These are phyloP conservation scores for Cladosporium cucumerinum DNA, from an alignment of 2,329 filamentous ascomycete genomes.

Conservation along the genomic window DNA sequence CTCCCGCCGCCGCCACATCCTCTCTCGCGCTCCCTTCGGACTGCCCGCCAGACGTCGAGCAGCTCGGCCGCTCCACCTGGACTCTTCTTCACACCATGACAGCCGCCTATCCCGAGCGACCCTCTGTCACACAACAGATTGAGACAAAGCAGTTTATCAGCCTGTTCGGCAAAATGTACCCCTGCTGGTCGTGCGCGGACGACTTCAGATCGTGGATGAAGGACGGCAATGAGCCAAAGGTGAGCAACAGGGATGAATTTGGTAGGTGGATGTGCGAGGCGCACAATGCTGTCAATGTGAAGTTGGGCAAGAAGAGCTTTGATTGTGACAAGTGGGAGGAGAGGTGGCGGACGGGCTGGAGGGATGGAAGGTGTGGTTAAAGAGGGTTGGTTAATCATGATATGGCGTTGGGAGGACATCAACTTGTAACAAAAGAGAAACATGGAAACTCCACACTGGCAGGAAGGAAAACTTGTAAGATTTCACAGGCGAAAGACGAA, in stretches of 20 bases:
- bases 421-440: not conserved
- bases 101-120: conserved; percentile 73
- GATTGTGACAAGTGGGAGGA: conserved; percentile 91
- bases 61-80: conserved; percentile 84
- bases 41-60: conserved; percentile 87
- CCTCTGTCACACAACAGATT: conserved; percentile 65
- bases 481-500: not conserved
- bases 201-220: conserved; percentile 83
- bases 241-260: conserved; percentile 63
- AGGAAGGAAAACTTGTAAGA: not conserved
- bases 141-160: conserved; percentile 76
- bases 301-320: conserved; percentile 86
- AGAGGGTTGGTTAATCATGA: conserved; percentile 12
- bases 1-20: conserved; percentile 34
- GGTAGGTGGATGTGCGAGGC: conserved; percentile 80
- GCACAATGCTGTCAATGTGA: conserved; percentile 83
- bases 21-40: conserved; percentile 51
- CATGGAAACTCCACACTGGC: not conserved
- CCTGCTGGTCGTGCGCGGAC: conserved; percentile 91
- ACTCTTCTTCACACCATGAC: conserved; percentile 90
- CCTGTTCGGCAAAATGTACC: conserved; percentile 82
- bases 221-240: conserved; percentile 61
- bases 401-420: conserved; percentile 3
- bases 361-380: conserved; percentile 63
- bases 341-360: conserved; percentile 89